Percentiles rank a stretch among this genome's conserved stretches.
Evolutionary conservation across 1,139 yeast species (phyloP).

Genomic region (Zygosaccharomyces pseudobailii): DNA sequence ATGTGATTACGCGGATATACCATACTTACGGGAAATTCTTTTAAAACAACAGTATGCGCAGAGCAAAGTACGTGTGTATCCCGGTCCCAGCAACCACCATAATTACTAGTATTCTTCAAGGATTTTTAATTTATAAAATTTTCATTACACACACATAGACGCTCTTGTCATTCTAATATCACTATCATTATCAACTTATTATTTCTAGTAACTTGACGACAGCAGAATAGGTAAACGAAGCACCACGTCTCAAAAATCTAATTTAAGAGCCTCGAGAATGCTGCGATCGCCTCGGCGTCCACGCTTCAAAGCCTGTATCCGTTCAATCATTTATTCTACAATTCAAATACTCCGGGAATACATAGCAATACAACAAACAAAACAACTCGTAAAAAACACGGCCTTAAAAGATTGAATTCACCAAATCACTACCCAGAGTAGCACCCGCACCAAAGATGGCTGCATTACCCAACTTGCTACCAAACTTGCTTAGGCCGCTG

Average conservation of each 20-base stretch:
- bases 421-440: constrained; percentile 80
- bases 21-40: constrained; percentile 44
- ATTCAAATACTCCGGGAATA: background rate
- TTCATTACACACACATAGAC: too few relatives aligned
- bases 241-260: too few relatives aligned
- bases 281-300: background rate
- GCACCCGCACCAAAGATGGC: constrained; percentile 98
- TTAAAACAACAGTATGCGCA: constrained; percentile 3
- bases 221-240: too few relatives aligned
- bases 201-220: too few relatives aligned
- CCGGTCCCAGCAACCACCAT: background rate
- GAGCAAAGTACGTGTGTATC: background rate
- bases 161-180: too few relatives aligned
- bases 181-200: too few relatives aligned
- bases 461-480: constrained; percentile 83
- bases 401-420: constrained; percentile 49
- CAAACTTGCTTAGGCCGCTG: constrained; percentile 52
- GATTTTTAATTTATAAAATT: too few relatives aligned
- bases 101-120: too few relatives aligned
- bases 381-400: background rate
- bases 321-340: background rate
- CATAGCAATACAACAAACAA: background rate
- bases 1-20: constrained; percentile 51
- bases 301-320: background rate
- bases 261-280: too few relatives aligned